Percentiles rank a stretch among this genome's conserved stretches.
These are phyloP conservation scores for Trichoderma koningiopsis DNA, from an alignment of 2,329 filamentous ascomycete genomes.

Conservation along the genomic window DNA sequence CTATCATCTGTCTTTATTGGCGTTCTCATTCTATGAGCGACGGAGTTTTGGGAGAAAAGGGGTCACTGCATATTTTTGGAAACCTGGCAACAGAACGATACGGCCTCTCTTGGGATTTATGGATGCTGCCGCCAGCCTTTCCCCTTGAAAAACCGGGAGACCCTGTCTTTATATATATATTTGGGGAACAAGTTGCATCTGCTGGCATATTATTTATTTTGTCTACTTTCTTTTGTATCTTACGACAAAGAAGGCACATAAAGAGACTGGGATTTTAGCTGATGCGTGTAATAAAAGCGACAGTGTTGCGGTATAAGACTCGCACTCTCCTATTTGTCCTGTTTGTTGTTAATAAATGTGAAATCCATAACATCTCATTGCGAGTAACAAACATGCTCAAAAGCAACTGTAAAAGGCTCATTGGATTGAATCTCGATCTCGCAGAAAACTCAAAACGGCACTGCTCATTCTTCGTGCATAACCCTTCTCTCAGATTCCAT, in stretches of 20 bases:
- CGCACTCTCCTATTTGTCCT: neutral
- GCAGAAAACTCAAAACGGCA: neutral
- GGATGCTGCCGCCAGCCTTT: neutral
- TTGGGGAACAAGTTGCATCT: conserved; percentile 2
- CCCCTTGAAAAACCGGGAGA: neutral
- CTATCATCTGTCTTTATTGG: neutral
- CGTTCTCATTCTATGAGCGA: conserved; percentile 27
- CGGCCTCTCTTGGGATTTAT: neutral
- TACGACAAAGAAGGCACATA: conserved; percentile 1
- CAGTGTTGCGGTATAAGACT: neutral
- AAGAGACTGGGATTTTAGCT: neutral
- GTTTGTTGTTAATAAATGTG: neutral
- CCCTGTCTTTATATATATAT: neutral
- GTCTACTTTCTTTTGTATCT: neutral
- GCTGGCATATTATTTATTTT: neutral
- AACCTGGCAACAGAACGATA: neutral
- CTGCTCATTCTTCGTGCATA: neutral
- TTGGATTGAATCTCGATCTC: neutral
- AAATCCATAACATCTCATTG: neutral
- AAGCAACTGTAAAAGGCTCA: neutral
- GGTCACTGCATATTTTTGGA: neutral
- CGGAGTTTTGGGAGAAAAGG: conserved; percentile 28
- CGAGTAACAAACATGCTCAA: neutral
- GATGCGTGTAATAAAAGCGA: conserved; percentile 10
- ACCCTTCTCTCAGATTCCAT: neutral